Conservation (phyloP, 208 protist genomes). For the Leishmania tarentolae region DNA sequence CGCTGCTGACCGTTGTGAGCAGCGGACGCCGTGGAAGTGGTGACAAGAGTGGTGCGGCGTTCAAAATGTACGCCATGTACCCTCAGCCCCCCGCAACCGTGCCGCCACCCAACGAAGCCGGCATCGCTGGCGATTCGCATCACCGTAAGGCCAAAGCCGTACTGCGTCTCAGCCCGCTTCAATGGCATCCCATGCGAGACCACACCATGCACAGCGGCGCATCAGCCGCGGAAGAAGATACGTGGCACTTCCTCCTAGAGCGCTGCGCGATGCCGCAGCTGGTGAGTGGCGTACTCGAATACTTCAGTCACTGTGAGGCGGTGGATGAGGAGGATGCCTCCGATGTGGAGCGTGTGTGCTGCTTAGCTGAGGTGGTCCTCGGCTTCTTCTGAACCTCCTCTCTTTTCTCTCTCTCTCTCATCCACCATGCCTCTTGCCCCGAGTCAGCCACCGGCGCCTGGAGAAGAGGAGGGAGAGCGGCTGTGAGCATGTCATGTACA, state of each 20-base stretch:
- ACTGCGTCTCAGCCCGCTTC: slow-evolving; percentile 18
- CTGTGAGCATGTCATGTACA: neutral
- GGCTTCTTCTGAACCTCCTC: slow-evolving; percentile 15
- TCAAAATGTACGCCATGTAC: slow-evolving; percentile 35
- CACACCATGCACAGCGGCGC: neutral
- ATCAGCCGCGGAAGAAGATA: slow-evolving; percentile 8
- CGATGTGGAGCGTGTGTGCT: slow-evolving; percentile 30
- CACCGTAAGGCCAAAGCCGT: neutral
- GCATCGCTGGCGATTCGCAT: neutral
- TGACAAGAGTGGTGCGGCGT: slow-evolving; percentile 3
- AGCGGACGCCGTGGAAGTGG: neutral
- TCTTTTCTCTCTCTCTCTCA: neutral
- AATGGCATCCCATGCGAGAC: slow-evolving; percentile 18
- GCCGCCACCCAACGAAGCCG: neutral
- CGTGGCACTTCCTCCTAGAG: slow-evolving; percentile 27
- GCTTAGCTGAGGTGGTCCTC: slow-evolving; percentile 16
- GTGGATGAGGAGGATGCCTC: slow-evolving; percentile 27
- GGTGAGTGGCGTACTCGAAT: slow-evolving; percentile 36
- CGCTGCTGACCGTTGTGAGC: slow-evolving; percentile 21
- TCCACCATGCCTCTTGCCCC: neutral
- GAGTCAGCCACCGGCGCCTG: neutral
- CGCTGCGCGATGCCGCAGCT: slow-evolving; percentile 48
- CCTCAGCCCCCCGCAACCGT: slow-evolving; percentile 17
- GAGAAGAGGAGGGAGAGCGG: neutral
- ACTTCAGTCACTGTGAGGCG: slow-evolving; percentile 27